Conservation (phyloP, 1,284 basidiomycete genomes). For the Spongispora temasekensis region DNA sequence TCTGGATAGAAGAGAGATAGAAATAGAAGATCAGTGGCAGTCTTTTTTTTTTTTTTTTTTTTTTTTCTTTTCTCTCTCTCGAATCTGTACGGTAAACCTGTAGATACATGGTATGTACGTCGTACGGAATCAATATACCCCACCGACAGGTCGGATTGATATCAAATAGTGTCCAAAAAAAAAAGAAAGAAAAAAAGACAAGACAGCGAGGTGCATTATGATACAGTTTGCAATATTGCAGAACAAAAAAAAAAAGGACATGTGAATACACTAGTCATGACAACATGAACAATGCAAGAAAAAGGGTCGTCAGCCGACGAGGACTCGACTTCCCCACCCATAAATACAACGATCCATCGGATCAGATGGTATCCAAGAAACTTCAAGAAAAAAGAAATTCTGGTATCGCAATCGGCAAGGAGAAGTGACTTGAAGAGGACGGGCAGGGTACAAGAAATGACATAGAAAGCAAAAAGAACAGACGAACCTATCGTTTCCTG, state of each 20-base stretch:
- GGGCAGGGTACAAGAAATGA: background rate
- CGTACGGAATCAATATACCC: no score
- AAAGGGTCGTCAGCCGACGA: no score
- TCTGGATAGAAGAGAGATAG: no score
- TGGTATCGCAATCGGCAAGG: slow-evolving; percentile 5
- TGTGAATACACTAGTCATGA: slow-evolving; percentile 21
- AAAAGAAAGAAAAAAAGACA: slow-evolving; percentile 7
- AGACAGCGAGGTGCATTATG: slow-evolving; percentile 19
- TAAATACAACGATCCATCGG: background rate
- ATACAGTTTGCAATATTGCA: slow-evolving; percentile 25
- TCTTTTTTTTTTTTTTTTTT: no score
- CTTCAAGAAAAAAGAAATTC: background rate
- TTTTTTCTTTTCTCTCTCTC: no score
- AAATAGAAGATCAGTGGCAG: no score
- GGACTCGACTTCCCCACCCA: no score
- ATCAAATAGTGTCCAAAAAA: no score
- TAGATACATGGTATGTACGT: no score
- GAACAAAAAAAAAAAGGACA: slow-evolving; percentile 6
- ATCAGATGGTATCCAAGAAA: slow-evolving; percentile 14
- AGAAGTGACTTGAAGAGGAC: background rate
- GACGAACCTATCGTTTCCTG: background rate
- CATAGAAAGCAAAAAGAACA: background rate
- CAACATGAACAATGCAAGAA: slow-evolving; percentile 1
- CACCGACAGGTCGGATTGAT: no score
- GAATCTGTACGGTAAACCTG: no score